phyloP scores from a whole-genome alignment of 2,329 filamentous ascomycete genomes.

The Colletotrichum sp. region DNA sequence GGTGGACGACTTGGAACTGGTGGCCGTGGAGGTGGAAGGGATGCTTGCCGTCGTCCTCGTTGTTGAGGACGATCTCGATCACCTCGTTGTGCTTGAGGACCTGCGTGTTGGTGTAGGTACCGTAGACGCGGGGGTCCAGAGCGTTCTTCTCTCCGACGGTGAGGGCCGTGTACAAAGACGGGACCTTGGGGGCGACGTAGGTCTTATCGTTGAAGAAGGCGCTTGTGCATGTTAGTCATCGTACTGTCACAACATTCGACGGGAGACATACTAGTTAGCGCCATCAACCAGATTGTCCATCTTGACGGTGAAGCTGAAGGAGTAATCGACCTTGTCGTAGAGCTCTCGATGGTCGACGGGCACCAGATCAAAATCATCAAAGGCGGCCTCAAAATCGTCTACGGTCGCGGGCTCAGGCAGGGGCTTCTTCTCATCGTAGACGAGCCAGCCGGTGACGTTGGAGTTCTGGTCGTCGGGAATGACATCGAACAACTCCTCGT shows the following conservation, averaged over 20 bases:
- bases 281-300: conserved; percentile 75
- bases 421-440: conserved; percentile 32
- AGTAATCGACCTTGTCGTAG: conserved; percentile 52
- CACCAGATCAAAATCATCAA: conserved; percentile 59
- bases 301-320: conserved; percentile 51
- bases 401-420: conserved; percentile 38
- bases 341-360: conserved; percentile 58
- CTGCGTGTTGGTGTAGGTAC: conserved; percentile 53
- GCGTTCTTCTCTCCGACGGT: conserved; percentile 51
- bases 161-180: conserved; percentile 71
- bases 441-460: conserved; percentile 40
- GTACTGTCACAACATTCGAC: background rate
- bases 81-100: conserved; percentile 59
- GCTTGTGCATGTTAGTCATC: conserved; percentile 23
- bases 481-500: conserved; percentile 40
- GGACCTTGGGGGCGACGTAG: conserved; percentile 69
- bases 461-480: conserved; percentile 58
- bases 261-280: conserved; percentile 51
- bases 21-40: conserved; percentile 72
- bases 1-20: conserved; percentile 55
- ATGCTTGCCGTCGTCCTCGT: conserved; percentile 61
- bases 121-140: conserved; percentile 55
- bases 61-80: conserved; percentile 65
- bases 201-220: conserved; percentile 68
- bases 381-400: conserved; percentile 52